Base-by-base conservation (phyloP, 768 basidiomycete species). In the Plicaturopsis crispa region DNA sequence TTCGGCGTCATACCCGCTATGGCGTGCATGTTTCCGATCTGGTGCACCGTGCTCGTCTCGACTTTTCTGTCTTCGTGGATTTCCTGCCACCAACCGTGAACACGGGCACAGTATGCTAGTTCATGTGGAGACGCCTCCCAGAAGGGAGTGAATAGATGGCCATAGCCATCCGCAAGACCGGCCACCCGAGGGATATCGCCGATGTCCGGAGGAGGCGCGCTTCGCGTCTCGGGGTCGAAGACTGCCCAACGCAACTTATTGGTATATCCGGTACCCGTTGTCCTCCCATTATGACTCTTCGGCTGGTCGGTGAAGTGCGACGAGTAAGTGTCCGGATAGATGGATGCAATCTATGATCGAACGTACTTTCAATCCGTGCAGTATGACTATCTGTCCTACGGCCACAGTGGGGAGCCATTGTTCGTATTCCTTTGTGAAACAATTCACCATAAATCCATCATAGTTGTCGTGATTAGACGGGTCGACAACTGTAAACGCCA, bases 221-320 rank as follows among this genome's bases (percentile, higher is more conserved):
- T 53, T 17, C 66, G 62, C 1, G 49, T 55, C 13, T 48, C 46
- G 2, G 65, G 59, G 24, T 70, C 65, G 36, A 70, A 82, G 21
- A 75, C 60, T 3, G 72, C 72, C 80, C 80, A 83, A 22, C 61
- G 59, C 37, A 78, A 51, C 42, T 55, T 65, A 46, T 72, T 62
- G 19, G 55, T 31, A 37, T 72, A 73, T 2, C 75, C 78, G 1
- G 61, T 54, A 13, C 68, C 72, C n/a, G 51, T 56, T 62, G 3
- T 56, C 26, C 18, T 18, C n/a, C 18, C 24, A 17, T 24, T 28
- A 28, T 39, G n/a, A n/a, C n/a, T n/a, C n/a, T n/a, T n/a, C n/a
- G n/a, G n/a, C n/a, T n/a, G n/a, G n/a, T n/a, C n/a, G n/a, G n/a
- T n/a, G n/a, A n/a, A n/a, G n/a, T n/a, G n/a, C n/a, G n/a, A n/a